Base-by-base conservation (phyloP, 805 yeast species). In the Saccharomycopsis sp. region DNA sequence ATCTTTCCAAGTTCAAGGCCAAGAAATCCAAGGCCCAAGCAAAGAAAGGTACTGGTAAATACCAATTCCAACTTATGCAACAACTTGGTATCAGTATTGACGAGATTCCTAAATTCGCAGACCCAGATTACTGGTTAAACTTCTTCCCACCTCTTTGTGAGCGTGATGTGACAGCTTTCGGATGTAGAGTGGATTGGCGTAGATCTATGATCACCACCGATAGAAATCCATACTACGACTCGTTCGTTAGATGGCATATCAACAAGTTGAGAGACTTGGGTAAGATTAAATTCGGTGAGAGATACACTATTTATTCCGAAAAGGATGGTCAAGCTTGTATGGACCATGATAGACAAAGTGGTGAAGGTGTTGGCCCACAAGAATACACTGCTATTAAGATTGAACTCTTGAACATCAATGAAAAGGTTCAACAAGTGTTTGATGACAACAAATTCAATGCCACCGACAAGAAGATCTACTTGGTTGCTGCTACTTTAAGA, bases 301-400 rank as follows among this genome's bases (percentile, higher is more conserved):
- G 99, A 77, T 89, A 91, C 79, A 94, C 99, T 65, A 89, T 94
- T 68, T 94, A 89, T 76, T 92, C 98, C 49, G 96, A 91, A 71
- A 93, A 89, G 76, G 99, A 94, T 75, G 97, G 97, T 64, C 99
- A 94, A 79, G 96, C 99, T 47, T 94, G 99, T 80, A 92, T 94
- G 93, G 99, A 94, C 74, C 99, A 94, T 74, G 99, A 94, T 75
- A 86, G 99, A 80, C 87, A 82, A 73, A 83, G 93, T 54, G 99
- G 99, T 71, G 99, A 94, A 77, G 98, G 96, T 73, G 94, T 94
- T 51, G 81, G 86, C 65, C 97, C 99, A 49, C 98, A 94, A 76
- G 99, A 94, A 74, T 94, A 94, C 74, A 84, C 89, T 38, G 97
- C 92, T 66, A 83, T 94, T 71, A 94, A 94, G 81, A 93, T 94